A percentile compares a stretch with the other conserved stretches of the same genome.
Conservation (phyloP, 139 green algal species). For the Chlamydomonas sp. region DNA sequence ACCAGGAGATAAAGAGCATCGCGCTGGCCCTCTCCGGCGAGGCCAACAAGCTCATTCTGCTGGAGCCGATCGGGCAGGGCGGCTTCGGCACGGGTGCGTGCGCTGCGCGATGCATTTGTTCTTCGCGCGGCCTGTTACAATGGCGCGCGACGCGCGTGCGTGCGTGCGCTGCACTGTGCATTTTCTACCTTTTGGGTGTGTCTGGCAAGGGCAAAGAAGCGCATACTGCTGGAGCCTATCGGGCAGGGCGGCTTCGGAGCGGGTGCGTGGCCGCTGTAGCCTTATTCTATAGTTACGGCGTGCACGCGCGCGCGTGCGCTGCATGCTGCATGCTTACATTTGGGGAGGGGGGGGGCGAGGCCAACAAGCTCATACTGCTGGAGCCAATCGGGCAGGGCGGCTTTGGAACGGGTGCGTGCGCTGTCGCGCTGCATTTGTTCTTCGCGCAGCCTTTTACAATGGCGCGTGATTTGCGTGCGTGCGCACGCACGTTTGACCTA, state of each 20-base stretch:
- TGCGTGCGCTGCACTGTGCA: too few species aligned
- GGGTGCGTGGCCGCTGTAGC: neutral
- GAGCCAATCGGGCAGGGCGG: conserved; percentile 11
- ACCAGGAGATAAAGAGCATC: conserved; percentile 1
- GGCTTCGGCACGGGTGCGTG: conserved; percentile 10
- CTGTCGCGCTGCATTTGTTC: neutral
- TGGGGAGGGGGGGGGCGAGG: too few species aligned
- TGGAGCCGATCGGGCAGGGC: conserved; percentile 8
- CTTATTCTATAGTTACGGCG: too few species aligned
- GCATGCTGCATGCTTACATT: too few species aligned
- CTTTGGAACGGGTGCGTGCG: conserved; percentile 9
- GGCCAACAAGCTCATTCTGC: conserved; percentile 10
- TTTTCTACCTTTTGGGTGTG: too few species aligned
- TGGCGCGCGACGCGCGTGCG: too few species aligned
- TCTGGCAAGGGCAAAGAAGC: conserved; percentile 9
- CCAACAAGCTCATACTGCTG: conserved; percentile 9
- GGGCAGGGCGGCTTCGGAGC: conserved; percentile 10
- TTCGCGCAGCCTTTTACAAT: neutral
- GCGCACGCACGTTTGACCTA: too few species aligned
- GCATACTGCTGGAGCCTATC: conserved; percentile 8
- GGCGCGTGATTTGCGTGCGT: too few species aligned
- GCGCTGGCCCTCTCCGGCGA: neutral
- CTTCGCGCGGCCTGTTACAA: neutral
- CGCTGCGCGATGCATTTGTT: neutral
- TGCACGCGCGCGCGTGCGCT: too few species aligned